phyloP scores from a whole-genome alignment of 441 rosid species.

The Gossypium trilobum region DNA sequence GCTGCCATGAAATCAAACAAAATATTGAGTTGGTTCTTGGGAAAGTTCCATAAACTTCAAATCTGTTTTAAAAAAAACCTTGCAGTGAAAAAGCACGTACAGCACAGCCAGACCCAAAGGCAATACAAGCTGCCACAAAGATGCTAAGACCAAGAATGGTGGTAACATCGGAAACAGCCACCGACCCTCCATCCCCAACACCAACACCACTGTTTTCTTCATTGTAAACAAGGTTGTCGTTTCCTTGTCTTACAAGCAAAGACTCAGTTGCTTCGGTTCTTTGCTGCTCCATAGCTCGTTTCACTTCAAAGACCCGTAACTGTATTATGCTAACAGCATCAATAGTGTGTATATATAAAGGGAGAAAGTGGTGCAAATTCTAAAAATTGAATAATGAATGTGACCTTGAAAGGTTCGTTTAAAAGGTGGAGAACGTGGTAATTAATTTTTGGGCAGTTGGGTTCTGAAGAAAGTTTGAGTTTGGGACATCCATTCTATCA shows the following conservation, averaged over 20 bases:
- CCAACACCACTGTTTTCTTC: neutral
- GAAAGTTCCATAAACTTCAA: neutral
- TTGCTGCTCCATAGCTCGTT: neutral
- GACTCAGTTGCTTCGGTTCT: neutral
- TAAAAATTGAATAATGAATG: no score
- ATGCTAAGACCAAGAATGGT: conserved; percentile 35
- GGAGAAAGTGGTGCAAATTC: no score
- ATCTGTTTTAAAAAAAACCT: no score
- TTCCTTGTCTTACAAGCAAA: neutral
- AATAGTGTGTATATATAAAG: neutral
- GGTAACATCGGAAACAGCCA: conserved; percentile 19
- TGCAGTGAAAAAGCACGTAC: conserved; percentile 26
- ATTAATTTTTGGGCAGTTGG: no score
- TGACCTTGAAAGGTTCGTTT: no score
- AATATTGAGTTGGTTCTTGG: neutral
- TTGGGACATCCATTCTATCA: no score
- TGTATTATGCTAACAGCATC: neutral
- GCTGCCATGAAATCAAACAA: conserved; percentile 15
- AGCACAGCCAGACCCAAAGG: conserved; percentile 42
- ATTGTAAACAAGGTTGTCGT: neutral
- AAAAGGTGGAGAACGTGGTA: no score
- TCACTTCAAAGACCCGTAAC: neutral
- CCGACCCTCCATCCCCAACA: neutral
- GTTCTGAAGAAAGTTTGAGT: no score
- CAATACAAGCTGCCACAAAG: conserved; percentile 36